Evolutionary conservation across 331 rosid genomes (phyloP).

Genomic region (Prunus yedoensis): DNA sequence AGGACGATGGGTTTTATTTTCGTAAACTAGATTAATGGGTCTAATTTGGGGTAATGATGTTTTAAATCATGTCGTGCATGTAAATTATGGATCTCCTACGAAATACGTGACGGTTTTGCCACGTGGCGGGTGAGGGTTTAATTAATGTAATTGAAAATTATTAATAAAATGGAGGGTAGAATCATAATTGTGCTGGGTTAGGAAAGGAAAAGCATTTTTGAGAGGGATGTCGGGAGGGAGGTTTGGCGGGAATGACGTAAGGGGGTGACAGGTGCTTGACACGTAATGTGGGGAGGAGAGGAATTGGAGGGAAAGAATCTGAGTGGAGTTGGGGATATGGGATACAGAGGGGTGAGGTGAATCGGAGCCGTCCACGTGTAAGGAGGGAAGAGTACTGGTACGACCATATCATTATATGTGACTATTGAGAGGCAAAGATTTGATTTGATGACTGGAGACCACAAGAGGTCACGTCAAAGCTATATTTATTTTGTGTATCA

Average conservation of each 20-base stretch:
- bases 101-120: not conserved
- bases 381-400: not conserved
- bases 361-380: slow-evolving; percentile 35
- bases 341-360: slow-evolving; percentile 23
- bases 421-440: slow-evolving; percentile 26
- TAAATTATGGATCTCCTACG: not conserved
- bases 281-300: slow-evolving; percentile 17
- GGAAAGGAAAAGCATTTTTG: not conserved
- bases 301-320: slow-evolving; percentile 42
- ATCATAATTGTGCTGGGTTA: not conserved
- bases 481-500: not conserved
- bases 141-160: not conserved
- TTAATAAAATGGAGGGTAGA: not conserved
- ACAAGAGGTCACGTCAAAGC: slow-evolving; percentile 19
- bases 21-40: too few species aligned
- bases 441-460: slow-evolving; percentile 36
- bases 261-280: slow-evolving; percentile 28
- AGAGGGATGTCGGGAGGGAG: not conserved
- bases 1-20: not conserved
- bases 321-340: slow-evolving; percentile 32
- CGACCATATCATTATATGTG: not conserved
- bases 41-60: not conserved
- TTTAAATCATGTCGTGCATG: not conserved
- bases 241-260: slow-evolving; percentile 24
- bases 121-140: not conserved